Conservation (phyloP, 78 protist genomes). For the Dictyostelium firmibasis region DNA sequence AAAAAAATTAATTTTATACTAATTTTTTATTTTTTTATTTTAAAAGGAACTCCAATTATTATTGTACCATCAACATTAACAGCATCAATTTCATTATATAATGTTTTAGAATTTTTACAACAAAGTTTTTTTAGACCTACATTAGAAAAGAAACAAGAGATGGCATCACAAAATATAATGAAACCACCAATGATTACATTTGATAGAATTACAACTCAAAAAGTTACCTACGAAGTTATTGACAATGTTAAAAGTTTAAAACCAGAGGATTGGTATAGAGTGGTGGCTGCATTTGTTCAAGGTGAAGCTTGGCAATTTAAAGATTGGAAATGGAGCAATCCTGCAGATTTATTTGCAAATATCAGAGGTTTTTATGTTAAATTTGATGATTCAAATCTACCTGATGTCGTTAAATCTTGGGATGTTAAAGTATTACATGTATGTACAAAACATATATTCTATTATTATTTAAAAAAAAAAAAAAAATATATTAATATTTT, state of each 20-base stretch:
- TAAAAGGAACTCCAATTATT: slow-evolving; percentile 65
- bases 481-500: background rate
- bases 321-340: slow-evolving; percentile 74
- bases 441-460: background rate
- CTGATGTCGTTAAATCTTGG: slow-evolving; percentile 70
- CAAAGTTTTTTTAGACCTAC: slow-evolving; percentile 18
- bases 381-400: slow-evolving; percentile 44
- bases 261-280: slow-evolving; percentile 64
- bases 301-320: slow-evolving; percentile 81
- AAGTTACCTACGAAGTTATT: slow-evolving; percentile 43
- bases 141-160: slow-evolving; percentile 44
- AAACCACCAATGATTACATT: slow-evolving; percentile 33
- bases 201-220: slow-evolving; percentile 35
- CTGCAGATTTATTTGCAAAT: slow-evolving; percentile 43
- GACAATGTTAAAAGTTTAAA: slow-evolving; percentile 56
- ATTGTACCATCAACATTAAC: slow-evolving; percentile 73
- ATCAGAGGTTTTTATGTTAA: slow-evolving; percentile 48
- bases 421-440: slow-evolving; percentile 75
- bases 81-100: slow-evolving; percentile 45
- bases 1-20: too few species aligned
- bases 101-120: slow-evolving; percentile 55
- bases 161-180: slow-evolving; percentile 24
- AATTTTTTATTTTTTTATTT: background rate
- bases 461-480: background rate
- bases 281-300: slow-evolving; percentile 77